Percentiles rank a stretch among this genome's conserved stretches.
These are phyloP conservation scores for Hortaea werneckii DNA, from an alignment of 2,329 filamentous ascomycete genomes.

Conservation along the genomic window DNA sequence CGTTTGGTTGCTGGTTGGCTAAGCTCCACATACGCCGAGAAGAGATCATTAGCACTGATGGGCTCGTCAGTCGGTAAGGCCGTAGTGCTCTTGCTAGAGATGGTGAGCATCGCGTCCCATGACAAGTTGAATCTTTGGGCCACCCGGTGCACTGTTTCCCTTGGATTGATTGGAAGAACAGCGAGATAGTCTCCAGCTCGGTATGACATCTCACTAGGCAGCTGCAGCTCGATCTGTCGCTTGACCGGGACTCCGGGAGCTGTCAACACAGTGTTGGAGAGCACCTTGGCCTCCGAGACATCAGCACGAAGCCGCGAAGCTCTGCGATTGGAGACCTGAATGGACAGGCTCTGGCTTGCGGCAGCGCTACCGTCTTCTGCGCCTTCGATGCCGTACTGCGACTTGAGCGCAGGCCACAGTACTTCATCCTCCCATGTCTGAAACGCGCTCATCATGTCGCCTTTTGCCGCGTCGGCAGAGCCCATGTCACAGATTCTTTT, in stretches of 20 bases:
- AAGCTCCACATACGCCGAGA: slow-evolving; percentile 64
- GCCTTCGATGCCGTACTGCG: slow-evolving; percentile 2
- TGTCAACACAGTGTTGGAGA: slow-evolving; percentile 44
- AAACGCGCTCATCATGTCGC: slow-evolving; percentile 59
- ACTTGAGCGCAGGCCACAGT: slow-evolving; percentile 41
- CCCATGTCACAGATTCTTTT: slow-evolving; percentile 42
- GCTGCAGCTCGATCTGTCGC: slow-evolving; percentile 39
- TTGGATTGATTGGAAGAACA: slow-evolving; percentile 52
- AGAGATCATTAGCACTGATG: slow-evolving; percentile 52
- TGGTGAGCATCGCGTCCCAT: slow-evolving; percentile 49
- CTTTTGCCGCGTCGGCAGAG: slow-evolving; percentile 48
- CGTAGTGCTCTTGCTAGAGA: slow-evolving; percentile 48
- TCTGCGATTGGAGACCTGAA: slow-evolving; percentile 45
- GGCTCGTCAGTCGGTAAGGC: slow-evolving; percentile 53
- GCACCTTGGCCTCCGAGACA: slow-evolving; percentile 50
- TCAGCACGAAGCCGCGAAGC: slow-evolving; percentile 53
- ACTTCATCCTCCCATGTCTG: slow-evolving; percentile 56
- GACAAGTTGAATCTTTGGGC: slow-evolving; percentile 55
- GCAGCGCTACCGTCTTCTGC: slow-evolving; percentile 6
- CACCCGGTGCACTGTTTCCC: slow-evolving; percentile 50
- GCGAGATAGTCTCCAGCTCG: slow-evolving; percentile 67
- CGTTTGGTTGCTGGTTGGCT: slow-evolving; percentile 62
- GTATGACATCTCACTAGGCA: slow-evolving; percentile 47
- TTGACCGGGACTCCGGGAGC: slow-evolving; percentile 45
- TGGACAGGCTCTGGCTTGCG: slow-evolving; percentile 32